Evolutionary conservation across 108 stramenopile genomes (phyloP).

Genomic region (Fistulifera solaris): DNA sequence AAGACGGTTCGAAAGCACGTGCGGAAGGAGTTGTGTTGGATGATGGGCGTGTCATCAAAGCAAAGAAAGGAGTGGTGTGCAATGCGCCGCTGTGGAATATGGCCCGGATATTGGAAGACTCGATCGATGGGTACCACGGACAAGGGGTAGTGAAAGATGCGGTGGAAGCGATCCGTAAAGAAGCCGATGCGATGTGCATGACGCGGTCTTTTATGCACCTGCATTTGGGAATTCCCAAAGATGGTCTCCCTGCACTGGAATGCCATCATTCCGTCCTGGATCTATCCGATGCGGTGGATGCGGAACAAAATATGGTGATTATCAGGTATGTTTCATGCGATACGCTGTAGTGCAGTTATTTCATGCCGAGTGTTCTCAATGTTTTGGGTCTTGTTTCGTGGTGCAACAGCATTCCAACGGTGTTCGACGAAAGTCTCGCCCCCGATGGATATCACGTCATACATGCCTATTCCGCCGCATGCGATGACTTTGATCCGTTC

Average conservation of each 20-base stretch:
- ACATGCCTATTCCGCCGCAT: constrained; percentile 84
- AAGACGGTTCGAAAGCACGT: constrained; percentile 6
- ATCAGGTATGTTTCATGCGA: constrained; percentile 19
- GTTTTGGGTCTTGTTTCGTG: too few relatives aligned
- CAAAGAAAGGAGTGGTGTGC: constrained; percentile 66
- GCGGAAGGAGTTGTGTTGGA: constrained; percentile 59
- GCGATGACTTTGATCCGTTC: constrained; percentile 73
- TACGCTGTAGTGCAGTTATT: too few relatives aligned
- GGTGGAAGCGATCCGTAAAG: constrained; percentile 32
- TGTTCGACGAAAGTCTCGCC: constrained; percentile 77
- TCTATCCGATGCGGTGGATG: constrained; percentile 52
- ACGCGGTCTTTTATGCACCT: constrained; percentile 85
- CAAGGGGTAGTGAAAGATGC: constrained; percentile 8
- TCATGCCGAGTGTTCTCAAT: too few relatives aligned
- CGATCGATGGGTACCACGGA: constrained; percentile 12
- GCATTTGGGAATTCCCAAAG: constrained; percentile 76
- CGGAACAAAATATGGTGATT: constrained; percentile 76
- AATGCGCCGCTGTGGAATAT: constrained; percentile 85
- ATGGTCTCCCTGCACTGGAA: constrained; percentile 58
- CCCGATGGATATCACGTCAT: constrained; percentile 84
- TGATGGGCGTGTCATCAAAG: constrained; percentile 51
- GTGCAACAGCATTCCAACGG: constrained; percentile 66
- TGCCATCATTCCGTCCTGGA: constrained; percentile 82
- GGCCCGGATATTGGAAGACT: constrained; percentile 54
- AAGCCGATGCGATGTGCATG: constrained; percentile 57